Evolutionary conservation across 75 land plant genomes (phyloP).

Genomic region (Larix kaempferi): DNA sequence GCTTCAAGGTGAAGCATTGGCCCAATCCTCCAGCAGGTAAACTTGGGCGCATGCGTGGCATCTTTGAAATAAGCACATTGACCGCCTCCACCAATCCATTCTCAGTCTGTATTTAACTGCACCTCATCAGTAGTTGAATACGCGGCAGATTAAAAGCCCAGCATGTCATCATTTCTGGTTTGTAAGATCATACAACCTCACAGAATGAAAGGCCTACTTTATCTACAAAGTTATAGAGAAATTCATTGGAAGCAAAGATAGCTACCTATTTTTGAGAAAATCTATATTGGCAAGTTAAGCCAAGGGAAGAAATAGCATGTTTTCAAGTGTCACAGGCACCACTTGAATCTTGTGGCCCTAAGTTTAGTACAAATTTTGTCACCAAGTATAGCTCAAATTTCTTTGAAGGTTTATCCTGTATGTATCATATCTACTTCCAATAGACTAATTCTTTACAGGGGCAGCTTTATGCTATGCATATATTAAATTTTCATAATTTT

Average conservation of each 20-base stretch:
- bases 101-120: conserved; percentile 65
- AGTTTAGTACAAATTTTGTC: not conserved
- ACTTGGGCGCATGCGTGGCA: conserved; percentile 89
- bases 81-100: conserved; percentile 97
- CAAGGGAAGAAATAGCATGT: not conserved
- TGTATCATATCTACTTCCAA: not conserved
- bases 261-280: too few species aligned
- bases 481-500: not conserved
- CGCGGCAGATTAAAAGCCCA: not conserved
- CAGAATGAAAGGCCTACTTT: not conserved
- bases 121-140: conserved; percentile 3
- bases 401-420: not conserved
- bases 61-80: conserved; percentile 73
- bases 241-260: not conserved
- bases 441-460: not conserved
- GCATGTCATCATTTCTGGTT: not conserved
- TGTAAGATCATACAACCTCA: not conserved
- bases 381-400: not conserved
- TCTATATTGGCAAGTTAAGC: not conserved
- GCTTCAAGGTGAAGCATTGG: conserved; percentile 61
- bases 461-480: not conserved
- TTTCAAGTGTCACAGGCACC: not conserved
- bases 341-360: not conserved
- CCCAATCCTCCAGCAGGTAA: conserved; percentile 59
- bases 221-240: not conserved